Percentiles rank a stretch among this genome's conserved stretches.
phyloP scores from a whole-genome alignment of 2,329 filamentous ascomycete species.

The Knufia fluminis region DNA sequence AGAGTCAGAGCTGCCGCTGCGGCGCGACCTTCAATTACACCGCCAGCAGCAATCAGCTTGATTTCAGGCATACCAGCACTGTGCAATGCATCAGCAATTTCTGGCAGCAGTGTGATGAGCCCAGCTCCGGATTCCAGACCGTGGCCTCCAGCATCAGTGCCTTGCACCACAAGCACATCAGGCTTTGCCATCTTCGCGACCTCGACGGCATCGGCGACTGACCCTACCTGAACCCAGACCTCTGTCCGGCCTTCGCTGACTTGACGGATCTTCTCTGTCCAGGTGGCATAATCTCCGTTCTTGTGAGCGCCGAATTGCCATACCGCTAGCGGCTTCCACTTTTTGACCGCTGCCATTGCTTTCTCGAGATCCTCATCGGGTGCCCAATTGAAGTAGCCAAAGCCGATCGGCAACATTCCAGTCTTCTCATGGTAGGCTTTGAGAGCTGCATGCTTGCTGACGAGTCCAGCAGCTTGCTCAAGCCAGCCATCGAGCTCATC shows the following conservation, averaged over 20 bases:
- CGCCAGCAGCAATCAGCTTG: constrained; percentile 44
- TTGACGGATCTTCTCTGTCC: constrained; percentile 37
- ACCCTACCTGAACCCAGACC: constrained; percentile 47
- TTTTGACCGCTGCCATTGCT: constrained; percentile 25
- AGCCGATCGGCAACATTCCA: constrained; percentile 30
- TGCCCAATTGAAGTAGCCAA: constrained; percentile 34
- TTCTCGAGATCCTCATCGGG: constrained; percentile 24
- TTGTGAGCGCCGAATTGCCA: constrained; percentile 33
- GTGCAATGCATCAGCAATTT: constrained; percentile 34
- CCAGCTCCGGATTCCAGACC: constrained; percentile 39
- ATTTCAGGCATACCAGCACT: background rate
- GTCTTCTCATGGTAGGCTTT: constrained; percentile 11
- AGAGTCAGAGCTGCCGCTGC: constrained; percentile 42
- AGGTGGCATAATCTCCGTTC: constrained; percentile 31
- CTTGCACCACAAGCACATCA: constrained; percentile 46
- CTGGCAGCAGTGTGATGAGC: constrained; percentile 43
- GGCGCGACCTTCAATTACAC: constrained; percentile 45
- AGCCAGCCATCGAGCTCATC: constrained; percentile 26
- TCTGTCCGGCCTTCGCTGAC: constrained; percentile 33
- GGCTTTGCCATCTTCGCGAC: constrained; percentile 31
- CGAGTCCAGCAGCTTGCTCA: constrained; percentile 23
- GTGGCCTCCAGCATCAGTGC: constrained; percentile 47
- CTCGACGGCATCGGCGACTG: constrained; percentile 39
- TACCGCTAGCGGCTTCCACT: constrained; percentile 30
- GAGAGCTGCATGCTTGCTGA: constrained; percentile 15